Base-by-base conservation (phyloP, 1,284 basidiomycete genomes). In the Vanrija humicola region DNA sequence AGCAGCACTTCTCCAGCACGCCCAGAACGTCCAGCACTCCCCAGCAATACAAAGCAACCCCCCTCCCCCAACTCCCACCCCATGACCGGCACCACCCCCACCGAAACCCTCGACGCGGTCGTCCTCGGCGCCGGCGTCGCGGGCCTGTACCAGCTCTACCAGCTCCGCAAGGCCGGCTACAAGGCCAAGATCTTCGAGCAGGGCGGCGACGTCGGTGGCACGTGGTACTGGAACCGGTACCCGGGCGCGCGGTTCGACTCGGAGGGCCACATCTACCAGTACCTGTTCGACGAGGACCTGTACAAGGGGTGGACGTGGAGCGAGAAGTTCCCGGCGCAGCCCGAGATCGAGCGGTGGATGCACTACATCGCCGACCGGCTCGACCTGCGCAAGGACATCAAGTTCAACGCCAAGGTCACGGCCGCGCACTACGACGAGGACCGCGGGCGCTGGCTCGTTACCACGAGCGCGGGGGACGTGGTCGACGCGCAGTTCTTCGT, bases 221-320 rank as follows among this genome's bases (percentile, higher is more conserved):
- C 57, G 3, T 59, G 57, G 57, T 59, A 48, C 53, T 59, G 57
- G 57, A 59, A 59, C 53, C 53, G 57, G 5, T 59, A 59, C 39
- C 57, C 57, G 0, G 57, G 53, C 12, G 53, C 57, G 10, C 53
- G 53, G 1, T 59, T 54, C 38, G 57, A 59, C 53, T 46, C 43
- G 4, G 57, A 59, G 28, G 43, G 18, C 3, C 26, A 23, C 26
- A 59, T 50, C 47, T 59, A 59, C 40, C 29, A 34, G 26, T 34
- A 43, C 43, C 29, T 52, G 46, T 59, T 55, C 43, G 46, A 51
- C 53, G 49, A 55, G 43, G 18, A 52, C 12, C 53, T 59, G 14
- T 59, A 52, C 53, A 54, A 55, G 34, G 57, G 44, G n/a, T 59
- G 57, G 57, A n/a, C 23, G 3, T 59, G 57, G 57, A 52, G 34